A percentile compares a stretch with the other conserved stretches of the same genome.
Evolutionary conservation across 495 filamentous ascomycete genomes (phyloP).

Genomic region (Penicillium canescens): DNA sequence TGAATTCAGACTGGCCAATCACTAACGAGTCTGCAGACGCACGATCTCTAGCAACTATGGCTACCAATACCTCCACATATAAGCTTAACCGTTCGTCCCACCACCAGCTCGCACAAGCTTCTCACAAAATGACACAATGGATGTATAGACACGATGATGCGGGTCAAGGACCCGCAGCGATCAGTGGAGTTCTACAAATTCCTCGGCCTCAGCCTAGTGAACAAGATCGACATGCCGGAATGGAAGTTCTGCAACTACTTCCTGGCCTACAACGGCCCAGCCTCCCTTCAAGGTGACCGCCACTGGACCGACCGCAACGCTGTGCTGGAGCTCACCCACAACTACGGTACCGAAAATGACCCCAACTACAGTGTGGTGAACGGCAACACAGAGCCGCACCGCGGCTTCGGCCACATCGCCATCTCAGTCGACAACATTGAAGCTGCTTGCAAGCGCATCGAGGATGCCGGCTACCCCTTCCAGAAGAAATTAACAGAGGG

Average conservation of each 20-base stretch:
- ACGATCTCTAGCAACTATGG: conserved; percentile 61
- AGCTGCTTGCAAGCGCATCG: conserved; percentile 82
- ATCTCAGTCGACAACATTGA: conserved; percentile 89
- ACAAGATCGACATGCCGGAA: conserved; percentile 71
- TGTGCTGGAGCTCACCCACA: conserved; percentile 92
- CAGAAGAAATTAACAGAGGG: conserved; percentile 93
- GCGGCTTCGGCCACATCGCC: conserved; percentile 88
- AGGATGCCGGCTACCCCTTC: conserved; percentile 87
- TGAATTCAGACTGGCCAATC: conserved; percentile 3
- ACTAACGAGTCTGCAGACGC: conserved; percentile 23
- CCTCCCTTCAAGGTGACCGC: conserved; percentile 72
- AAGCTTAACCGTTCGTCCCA: conserved; percentile 76
- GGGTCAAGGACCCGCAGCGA: conserved; percentile 90
- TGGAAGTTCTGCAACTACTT: conserved; percentile 80
- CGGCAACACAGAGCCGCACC: conserved; percentile 84
- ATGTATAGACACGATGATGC: conserved; percentile 63
- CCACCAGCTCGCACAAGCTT: conserved; percentile 2
- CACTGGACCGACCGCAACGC: conserved; percentile 83
- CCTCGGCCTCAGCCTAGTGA: conserved; percentile 83
- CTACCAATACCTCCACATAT: conserved; percentile 78
- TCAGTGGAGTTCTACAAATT: conserved; percentile 95
- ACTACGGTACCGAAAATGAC: conserved; percentile 92
- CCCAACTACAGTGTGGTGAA: conserved; percentile 79
- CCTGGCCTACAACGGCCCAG: conserved; percentile 63
- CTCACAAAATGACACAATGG: conserved; percentile 12